Percentiles rank a stretch among this genome's conserved stretches.
These are phyloP conservation scores for Torrubiella hemipterigena DNA, from an alignment of 2,329 filamentous ascomycete species.

Conservation along the genomic window DNA sequence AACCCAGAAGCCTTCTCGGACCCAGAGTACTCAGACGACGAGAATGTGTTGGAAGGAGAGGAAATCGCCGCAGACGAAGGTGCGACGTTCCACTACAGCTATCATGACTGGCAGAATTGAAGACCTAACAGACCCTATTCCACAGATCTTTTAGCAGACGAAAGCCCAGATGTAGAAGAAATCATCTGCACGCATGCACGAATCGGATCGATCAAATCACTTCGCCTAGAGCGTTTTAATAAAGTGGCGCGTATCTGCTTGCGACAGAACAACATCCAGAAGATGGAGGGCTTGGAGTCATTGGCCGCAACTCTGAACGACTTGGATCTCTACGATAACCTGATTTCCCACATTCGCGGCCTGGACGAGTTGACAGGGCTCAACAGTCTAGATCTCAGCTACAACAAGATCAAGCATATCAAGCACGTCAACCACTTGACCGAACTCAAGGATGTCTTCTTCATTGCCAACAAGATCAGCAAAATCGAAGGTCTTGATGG, in stretches of 20 bases:
- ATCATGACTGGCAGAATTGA: neutral
- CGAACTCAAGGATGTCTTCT: constrained; percentile 72
- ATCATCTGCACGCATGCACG: constrained; percentile 87
- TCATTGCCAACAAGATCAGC: constrained; percentile 89
- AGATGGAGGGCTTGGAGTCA: constrained; percentile 60
- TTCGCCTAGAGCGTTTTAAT: constrained; percentile 75
- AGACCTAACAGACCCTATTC: neutral
- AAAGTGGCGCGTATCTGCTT: constrained; percentile 71
- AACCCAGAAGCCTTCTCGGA: constrained; percentile 80
- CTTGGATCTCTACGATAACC: constrained; percentile 92
- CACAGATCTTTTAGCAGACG: constrained; percentile 47
- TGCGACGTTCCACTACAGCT: constrained; percentile 18
- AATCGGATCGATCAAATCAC: constrained; percentile 62
- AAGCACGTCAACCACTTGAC: constrained; percentile 72
- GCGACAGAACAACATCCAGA: constrained; percentile 79
- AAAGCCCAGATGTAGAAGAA: constrained; percentile 54
- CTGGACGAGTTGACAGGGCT: constrained; percentile 69
- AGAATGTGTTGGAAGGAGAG: constrained; percentile 57
- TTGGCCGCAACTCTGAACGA: constrained; percentile 62
- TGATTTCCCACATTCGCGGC: constrained; percentile 75
- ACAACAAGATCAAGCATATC: constrained; percentile 99
- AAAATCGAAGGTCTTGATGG: constrained; percentile 76
- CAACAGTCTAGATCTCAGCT: constrained; percentile 77
- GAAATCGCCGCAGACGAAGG: constrained; percentile 74
- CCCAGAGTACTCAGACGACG: constrained; percentile 68